Conservation (phyloP, 2,329 filamentous ascomycete species). For the Monosporascus sp. region DNA sequence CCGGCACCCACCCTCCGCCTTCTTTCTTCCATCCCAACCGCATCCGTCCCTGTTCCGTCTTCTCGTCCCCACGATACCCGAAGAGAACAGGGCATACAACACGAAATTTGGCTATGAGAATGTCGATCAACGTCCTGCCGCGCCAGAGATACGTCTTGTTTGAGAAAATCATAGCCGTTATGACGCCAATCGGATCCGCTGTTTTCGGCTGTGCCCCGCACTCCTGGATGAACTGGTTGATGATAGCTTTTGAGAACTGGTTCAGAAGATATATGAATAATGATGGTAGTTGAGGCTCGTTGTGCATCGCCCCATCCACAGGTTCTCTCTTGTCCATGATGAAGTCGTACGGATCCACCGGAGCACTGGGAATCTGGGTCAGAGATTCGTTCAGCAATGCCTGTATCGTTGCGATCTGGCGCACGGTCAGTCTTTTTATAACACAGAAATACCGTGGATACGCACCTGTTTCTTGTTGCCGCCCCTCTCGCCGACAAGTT, state of each 20-base stretch:
- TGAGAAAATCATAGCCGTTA: slow-evolving; percentile 71
- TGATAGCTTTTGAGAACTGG: slow-evolving; percentile 66
- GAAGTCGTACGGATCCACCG: slow-evolving; percentile 51
- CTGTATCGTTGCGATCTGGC: slow-evolving; percentile 43
- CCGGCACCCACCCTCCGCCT: slow-evolving; percentile 54
- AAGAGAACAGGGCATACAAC: slow-evolving; percentile 79
- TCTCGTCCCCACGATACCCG: slow-evolving; percentile 72
- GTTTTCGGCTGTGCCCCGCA: slow-evolving; percentile 57
- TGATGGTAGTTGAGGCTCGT: slow-evolving; percentile 53
- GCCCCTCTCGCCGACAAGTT: slow-evolving; percentile 61
- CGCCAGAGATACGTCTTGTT: slow-evolving; percentile 61
- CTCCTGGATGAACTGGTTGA: slow-evolving; percentile 65
- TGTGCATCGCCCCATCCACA: slow-evolving; percentile 43
- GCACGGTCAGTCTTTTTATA: slow-evolving; percentile 1
- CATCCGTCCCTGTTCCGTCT: slow-evolving; percentile 59
- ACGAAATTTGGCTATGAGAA: slow-evolving; percentile 82
- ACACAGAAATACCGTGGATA: slow-evolving; percentile 5
- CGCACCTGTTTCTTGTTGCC: slow-evolving; percentile 55
- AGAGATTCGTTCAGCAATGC: slow-evolving; percentile 49
- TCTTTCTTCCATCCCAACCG: slow-evolving; percentile 71
- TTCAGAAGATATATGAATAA: slow-evolving; percentile 72
- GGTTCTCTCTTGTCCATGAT: slow-evolving; percentile 42
- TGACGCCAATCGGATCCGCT: slow-evolving; percentile 75
- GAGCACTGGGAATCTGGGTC: slow-evolving; percentile 45
- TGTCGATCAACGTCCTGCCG: slow-evolving; percentile 66